Percentiles rank a stretch among this genome's conserved stretches.
Conservation (phyloP, 176 grass and related monocot genomes). For the Hsuehochloa calcarea region DNA sequence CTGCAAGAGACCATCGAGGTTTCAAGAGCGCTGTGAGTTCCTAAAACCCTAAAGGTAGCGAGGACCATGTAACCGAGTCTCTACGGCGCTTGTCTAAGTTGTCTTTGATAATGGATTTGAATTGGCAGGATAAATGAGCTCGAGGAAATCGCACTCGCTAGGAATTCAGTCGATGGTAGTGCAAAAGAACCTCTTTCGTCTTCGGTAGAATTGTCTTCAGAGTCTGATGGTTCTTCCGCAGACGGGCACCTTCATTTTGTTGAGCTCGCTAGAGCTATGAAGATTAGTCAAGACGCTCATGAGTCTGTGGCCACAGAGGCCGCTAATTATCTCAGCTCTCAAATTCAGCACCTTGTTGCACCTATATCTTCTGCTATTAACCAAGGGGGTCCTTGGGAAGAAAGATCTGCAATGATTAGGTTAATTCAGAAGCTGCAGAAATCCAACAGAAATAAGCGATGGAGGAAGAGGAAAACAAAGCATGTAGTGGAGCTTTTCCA, state of each 20-base stretch:
- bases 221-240: neutral
- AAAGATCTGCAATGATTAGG: constrained; percentile 54
- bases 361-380: constrained; percentile 50
- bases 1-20: constrained; percentile 55
- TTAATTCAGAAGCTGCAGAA: constrained; percentile 83
- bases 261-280: constrained; percentile 47
- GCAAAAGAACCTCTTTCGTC: constrained; percentile 23
- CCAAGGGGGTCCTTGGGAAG: constrained; percentile 57
- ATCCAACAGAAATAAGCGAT: constrained; percentile 74
- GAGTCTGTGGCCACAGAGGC: constrained; percentile 60
- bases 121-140: constrained; percentile 65
- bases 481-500: constrained; percentile 51
- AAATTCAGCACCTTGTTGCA: constrained; percentile 54
- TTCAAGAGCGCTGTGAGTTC: constrained; percentile 55
- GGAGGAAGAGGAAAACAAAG: constrained; percentile 84
- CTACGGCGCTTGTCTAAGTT: neutral
- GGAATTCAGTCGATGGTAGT: constrained; percentile 6
- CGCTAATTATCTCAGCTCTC: constrained; percentile 53
- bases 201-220: neutral
- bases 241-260: constrained; percentile 13
- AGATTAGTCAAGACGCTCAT: constrained; percentile 51
- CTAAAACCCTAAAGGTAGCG: neutral
- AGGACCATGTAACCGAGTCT: neutral
- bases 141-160: constrained; percentile 44
- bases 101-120: neutral